phyloP scores from a whole-genome alignment of 139 green algal genomes.

The Asterochloris erici region DNA sequence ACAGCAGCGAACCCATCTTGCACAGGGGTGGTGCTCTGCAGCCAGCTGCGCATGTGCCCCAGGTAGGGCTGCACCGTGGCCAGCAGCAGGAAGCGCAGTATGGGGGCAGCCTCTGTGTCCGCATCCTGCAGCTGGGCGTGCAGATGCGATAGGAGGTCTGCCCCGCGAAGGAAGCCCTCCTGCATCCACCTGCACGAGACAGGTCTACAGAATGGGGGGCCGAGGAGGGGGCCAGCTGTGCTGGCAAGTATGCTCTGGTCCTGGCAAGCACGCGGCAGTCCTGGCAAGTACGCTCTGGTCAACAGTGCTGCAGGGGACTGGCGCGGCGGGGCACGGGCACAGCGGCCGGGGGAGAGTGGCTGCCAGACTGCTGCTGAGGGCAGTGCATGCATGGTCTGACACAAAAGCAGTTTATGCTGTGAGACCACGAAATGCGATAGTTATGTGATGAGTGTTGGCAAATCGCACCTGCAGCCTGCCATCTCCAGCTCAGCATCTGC shows the following conservation, averaged over 20 bases:
- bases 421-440: too few species aligned
- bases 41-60: background rate
- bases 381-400: too few species aligned
- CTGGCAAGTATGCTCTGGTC: background rate
- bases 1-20: background rate
- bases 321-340: background rate
- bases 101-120: background rate
- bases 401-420: too few species aligned
- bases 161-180: background rate
- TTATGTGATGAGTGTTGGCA: too few species aligned
- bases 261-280: background rate
- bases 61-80: constrained; percentile 7
- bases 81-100: constrained; percentile 16
- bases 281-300: background rate
- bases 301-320: too few species aligned
- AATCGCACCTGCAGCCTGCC: too few species aligned
- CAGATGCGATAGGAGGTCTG: constrained; percentile 10
- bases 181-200: background rate
- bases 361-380: background rate
- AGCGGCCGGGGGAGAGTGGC: background rate
- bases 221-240: background rate
- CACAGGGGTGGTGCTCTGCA: background rate
- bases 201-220: background rate
- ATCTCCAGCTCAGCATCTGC: too few species aligned
- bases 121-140: constrained; percentile 6